Conservation (phyloP, 2,329 filamentous ascomycete genomes). For the Ophiostoma quercus region DNA sequence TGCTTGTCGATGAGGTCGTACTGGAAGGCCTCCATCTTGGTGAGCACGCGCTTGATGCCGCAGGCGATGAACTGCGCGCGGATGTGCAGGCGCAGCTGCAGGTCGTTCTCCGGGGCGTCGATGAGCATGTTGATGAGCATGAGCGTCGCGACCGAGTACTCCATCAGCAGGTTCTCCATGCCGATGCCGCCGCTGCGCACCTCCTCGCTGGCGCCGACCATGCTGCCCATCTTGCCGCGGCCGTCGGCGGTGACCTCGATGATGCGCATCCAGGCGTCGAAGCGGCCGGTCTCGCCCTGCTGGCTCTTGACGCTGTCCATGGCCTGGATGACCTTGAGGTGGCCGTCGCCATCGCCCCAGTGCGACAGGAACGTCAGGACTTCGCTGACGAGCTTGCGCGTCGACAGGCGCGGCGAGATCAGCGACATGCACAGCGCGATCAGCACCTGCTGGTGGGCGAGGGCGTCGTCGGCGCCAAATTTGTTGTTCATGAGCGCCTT, state of each 20-base stretch:
- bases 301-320: conserved; percentile 86
- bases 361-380: conserved; percentile 94
- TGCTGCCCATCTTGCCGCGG: conserved; percentile 95
- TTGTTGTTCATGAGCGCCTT: conserved; percentile 99
- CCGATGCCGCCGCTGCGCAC: conserved; percentile 92
- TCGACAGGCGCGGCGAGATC: conserved; percentile 82
- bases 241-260: conserved; percentile 96
- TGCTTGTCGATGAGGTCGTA: conserved; percentile 99
- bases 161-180: conserved; percentile 98
- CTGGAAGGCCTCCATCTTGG: conserved; percentile 97
- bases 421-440: conserved; percentile 81
- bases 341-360: conserved; percentile 80
- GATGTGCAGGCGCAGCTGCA: conserved; percentile 89
- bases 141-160: conserved; percentile 92
- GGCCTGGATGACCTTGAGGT: conserved; percentile 87
- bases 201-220: conserved; percentile 95
- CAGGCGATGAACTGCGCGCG: conserved; percentile 93
- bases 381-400: conserved; percentile 90
- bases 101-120: conserved; percentile 80
- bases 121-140: conserved; percentile 96
- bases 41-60: conserved; percentile 87
- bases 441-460: conserved; percentile 84
- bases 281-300: conserved; percentile 87
- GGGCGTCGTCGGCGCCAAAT: conserved; percentile 92
- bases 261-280: conserved; percentile 97